Base-by-base conservation (phyloP, 164 flowering plant genomes). In the Liriodendron chinense region DNA sequence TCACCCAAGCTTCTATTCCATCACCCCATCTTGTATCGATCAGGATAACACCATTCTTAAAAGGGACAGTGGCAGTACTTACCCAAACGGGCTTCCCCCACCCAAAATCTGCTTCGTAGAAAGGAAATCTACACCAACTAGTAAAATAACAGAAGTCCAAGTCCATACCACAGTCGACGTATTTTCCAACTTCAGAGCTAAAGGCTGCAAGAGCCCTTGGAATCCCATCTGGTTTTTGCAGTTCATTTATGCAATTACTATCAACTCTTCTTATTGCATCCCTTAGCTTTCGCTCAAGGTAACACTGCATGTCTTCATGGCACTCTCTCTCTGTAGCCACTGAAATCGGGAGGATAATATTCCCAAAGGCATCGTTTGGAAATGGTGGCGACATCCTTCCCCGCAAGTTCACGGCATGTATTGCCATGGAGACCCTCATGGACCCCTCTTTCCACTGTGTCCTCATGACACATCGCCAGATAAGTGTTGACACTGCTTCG, bases 401-500 rank as follows among this genome's bases (percentile, higher is more conserved):
- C 0, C 86, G 78, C 23, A 79, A 5, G 43, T 79, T 78, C 47
- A 82, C 73, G 1, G 73, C 13, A 10, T 76, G 83, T 7, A 34
- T 9, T 5, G 78, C 47, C 2, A 69, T 22, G n/a, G 71, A 74
- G 1, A 1, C 12, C 25, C 24, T 73, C 2, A 0, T 1, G 10
- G n/a, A 18, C 16, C 61, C 76, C 3, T 26, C 10, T 4, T 70
- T 70, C 0, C 68, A 3, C 18, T 13, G 71, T 14, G 73, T 56
- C 14, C 34, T 28, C 9, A 74, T 69, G 5, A 69, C 70, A 26
- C 79, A 59, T 23, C 77, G 80, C 76, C 76, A 81, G 0, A 84
- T 66, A 2, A 84, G 68, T 0, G 85, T 76, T 0, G 81, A 57
- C 8, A 80, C 83, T 1, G 73, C 82, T 25, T 84, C 68, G 0